Percentiles rank a stretch among this genome's conserved stretches.
phyloP scores from a whole-genome alignment of 2,329 filamentous ascomycete genomes.

The Cordyceps cateniannulata region DNA sequence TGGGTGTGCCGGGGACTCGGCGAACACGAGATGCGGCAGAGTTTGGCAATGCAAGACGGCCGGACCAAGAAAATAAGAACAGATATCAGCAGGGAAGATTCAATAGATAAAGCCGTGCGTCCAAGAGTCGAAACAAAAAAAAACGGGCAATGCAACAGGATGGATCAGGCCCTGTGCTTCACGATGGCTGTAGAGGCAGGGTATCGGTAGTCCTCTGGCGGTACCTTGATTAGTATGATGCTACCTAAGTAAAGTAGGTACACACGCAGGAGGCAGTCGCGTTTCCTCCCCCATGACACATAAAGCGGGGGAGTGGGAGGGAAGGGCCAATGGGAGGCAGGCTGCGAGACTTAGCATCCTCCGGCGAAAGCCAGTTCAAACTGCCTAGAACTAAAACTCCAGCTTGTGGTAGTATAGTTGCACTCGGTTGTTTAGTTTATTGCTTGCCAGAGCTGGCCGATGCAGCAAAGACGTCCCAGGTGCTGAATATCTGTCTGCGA shows the following conservation, averaged over 20 bases:
- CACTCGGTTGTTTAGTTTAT: no score
- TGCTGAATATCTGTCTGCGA: no score
- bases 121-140: constrained; percentile 6
- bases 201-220: background rate
- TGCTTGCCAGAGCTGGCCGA: no score
- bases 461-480: no score
- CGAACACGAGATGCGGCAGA: background rate
- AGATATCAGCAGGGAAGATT: background rate
- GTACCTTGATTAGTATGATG: no score
- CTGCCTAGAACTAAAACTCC: no score
- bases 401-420: no score
- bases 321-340: constrained; percentile 24
- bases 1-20: background rate
- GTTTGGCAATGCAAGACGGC: background rate
- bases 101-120: background rate
- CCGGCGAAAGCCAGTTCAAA: no score
- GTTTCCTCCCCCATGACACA: constrained; percentile 30
- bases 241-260: no score
- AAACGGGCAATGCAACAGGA: constrained; percentile 7
- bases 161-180: background rate
- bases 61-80: background rate
- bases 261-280: constrained; percentile 13
- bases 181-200: background rate
- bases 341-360: constrained; percentile 10
- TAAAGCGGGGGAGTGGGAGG: constrained; percentile 29